Conservation (phyloP, 495 filamentous ascomycete genomes). For the Neurospora discreta region DNA sequence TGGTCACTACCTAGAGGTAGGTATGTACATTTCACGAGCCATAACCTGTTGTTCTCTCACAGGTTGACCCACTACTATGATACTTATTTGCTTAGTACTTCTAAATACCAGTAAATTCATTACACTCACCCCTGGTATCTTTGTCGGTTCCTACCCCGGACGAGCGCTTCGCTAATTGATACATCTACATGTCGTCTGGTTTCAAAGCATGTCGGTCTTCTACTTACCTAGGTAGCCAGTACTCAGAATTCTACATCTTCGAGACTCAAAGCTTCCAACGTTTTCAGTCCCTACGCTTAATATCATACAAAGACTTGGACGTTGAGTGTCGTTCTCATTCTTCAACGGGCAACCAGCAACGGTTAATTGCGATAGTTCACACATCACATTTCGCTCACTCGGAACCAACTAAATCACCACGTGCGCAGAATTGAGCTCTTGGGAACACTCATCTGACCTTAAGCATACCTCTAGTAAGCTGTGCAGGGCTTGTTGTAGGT, state of each 20-base stretch:
- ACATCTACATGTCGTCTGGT: background rate
- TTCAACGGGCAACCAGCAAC: background rate
- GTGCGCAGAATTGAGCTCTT: background rate
- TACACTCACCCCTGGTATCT: too few relatives aligned
- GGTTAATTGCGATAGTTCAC: background rate
- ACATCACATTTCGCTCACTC: background rate
- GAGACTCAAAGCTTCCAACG: background rate
- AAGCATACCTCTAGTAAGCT: background rate
- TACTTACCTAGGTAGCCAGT: background rate
- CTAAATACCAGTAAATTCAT: too few relatives aligned
- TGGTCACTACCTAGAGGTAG: too few relatives aligned
- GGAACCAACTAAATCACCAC: background rate
- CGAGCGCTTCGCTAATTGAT: too few relatives aligned
- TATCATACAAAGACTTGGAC: background rate
- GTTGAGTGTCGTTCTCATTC: background rate
- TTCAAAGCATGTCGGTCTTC: background rate
- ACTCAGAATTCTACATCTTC: background rate
- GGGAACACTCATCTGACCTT: background rate
- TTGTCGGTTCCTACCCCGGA: too few relatives aligned
- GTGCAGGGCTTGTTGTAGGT: background rate
- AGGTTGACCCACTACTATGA: too few relatives aligned
- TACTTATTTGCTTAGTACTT: too few relatives aligned
- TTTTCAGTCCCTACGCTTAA: background rate
- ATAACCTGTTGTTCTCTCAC: too few relatives aligned
- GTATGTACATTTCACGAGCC: too few relatives aligned